Evolutionary conservation across 2,329 filamentous ascomycete species (phyloP).

Genomic region (Fusarium sp.): DNA sequence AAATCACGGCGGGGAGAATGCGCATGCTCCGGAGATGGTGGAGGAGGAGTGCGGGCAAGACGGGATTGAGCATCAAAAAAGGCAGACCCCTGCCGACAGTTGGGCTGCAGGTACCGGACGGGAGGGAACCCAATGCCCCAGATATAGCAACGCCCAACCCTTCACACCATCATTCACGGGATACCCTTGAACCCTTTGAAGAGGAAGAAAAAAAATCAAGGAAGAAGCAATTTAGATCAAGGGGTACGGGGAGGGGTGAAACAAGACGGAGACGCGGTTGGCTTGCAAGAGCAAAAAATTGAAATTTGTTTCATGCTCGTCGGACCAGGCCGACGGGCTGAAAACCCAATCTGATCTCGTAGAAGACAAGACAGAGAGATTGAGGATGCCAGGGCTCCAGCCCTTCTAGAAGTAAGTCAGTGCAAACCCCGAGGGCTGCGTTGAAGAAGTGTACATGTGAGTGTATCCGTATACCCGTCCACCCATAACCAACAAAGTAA

Average conservation of each 20-base stretch:
- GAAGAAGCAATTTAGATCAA: conserved; percentile 8
- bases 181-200: conserved; percentile 20
- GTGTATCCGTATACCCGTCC: neutral
- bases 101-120: conserved; percentile 41
- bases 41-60: conserved; percentile 20
- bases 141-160: conserved; percentile 29
- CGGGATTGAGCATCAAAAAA: conserved; percentile 12
- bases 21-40: conserved; percentile 18
- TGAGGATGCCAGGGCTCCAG: conserved; percentile 18
- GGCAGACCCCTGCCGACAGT: conserved; percentile 28
- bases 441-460: conserved; percentile 24
- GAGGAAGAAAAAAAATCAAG: conserved; percentile 10
- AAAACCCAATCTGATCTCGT: conserved; percentile 19
- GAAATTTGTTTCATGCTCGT: conserved; percentile 24
- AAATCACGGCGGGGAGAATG: conserved; percentile 15
- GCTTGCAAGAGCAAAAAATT: conserved; percentile 10
- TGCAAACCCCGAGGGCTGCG: conserved; percentile 19
- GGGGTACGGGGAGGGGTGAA: conserved; percentile 4
- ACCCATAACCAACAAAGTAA: neutral
- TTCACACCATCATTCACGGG: conserved; percentile 22
- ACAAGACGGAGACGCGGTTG: conserved; percentile 3
- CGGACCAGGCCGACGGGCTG: conserved; percentile 25
- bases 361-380: conserved; percentile 28
- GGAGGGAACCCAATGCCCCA: conserved; percentile 37
- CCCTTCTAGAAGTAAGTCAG: conserved; percentile 18